Percentiles rank a stretch among this genome's conserved stretches.
Conservation (phyloP, 768 basidiomycete genomes). For the Boletus insuetus region DNA sequence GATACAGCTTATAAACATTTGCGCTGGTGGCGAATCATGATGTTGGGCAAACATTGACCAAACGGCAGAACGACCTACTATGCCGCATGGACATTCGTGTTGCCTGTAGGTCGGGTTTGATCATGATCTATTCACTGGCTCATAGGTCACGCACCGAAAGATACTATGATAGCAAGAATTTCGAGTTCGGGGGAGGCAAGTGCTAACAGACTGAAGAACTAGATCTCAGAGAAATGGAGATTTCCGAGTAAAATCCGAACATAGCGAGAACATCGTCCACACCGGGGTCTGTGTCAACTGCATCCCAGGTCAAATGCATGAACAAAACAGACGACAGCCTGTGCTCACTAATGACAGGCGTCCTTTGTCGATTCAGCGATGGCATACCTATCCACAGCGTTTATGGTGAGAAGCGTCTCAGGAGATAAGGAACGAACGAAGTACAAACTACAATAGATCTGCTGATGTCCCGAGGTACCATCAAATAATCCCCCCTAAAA, state of each 20-base stretch:
- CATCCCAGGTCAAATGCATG: slow-evolving; percentile 2
- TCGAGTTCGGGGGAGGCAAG: slow-evolving; percentile 82
- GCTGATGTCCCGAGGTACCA: too few species aligned
- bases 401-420: not conserved
- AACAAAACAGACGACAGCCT: not conserved
- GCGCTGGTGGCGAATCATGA: slow-evolving; percentile 36
- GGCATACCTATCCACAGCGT: slow-evolving; percentile 14
- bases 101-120: slow-evolving; percentile 44
- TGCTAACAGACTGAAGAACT: slow-evolving; percentile 61
- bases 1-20: slow-evolving; percentile 77
- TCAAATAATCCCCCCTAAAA: too few species aligned
- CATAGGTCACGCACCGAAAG: slow-evolving; percentile 55
- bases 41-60: not conserved
- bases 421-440: not conserved
- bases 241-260: slow-evolving; percentile 38
- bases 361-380: slow-evolving; percentile 24
- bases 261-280: slow-evolving; percentile 81
- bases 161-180: slow-evolving; percentile 70
- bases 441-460: not conserved
- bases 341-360: slow-evolving; percentile 66
- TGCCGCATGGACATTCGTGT: slow-evolving; percentile 61
- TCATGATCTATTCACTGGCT: not conserved
- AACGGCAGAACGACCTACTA: slow-evolving; percentile 39
- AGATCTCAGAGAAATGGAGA: not conserved
- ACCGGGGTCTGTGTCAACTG: slow-evolving; percentile 86